Conservation (phyloP, 78 protist genomes). For the Dictyostelium intermedium region DNA sequence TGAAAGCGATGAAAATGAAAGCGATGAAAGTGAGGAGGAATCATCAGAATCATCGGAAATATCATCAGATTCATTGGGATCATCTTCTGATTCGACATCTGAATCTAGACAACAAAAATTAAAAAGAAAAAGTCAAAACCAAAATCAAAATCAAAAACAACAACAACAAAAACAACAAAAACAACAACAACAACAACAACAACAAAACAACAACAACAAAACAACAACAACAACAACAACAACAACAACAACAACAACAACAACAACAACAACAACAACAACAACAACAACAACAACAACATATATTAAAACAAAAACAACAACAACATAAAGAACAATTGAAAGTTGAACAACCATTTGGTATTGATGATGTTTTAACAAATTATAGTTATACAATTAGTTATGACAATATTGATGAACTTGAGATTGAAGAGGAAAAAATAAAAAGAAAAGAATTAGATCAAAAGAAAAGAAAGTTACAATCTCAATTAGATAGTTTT, state of each 20-base stretch:
- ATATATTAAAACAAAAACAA: not conserved
- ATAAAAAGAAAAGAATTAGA: not conserved
- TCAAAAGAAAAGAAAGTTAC: constrained; percentile 1
- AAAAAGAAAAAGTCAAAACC: not conserved
- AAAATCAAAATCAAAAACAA: not conserved
- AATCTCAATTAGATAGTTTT: not conserved
- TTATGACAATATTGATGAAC: not conserved
- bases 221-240: not conserved
- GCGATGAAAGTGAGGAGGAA: not conserved
- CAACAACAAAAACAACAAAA: not conserved
- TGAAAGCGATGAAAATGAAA: not conserved
- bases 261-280: not conserved
- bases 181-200: not conserved
- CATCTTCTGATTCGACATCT: not conserved
- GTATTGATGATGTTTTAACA: not conserved
- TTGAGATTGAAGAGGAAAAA: not conserved
- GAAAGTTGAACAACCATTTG: not conserved
- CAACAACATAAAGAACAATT: not conserved
- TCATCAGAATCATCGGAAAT: not conserved
- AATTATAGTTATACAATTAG: not conserved
- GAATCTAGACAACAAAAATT: not conserved
- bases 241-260: not conserved
- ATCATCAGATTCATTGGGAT: not conserved
- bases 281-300: not conserved
- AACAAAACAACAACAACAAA: not conserved